A percentile compares a stretch with the other conserved stretches of the same genome.
phyloP scores from a whole-genome alignment of 352 stramenopile species.

The Blastocystis sp. region DNA sequence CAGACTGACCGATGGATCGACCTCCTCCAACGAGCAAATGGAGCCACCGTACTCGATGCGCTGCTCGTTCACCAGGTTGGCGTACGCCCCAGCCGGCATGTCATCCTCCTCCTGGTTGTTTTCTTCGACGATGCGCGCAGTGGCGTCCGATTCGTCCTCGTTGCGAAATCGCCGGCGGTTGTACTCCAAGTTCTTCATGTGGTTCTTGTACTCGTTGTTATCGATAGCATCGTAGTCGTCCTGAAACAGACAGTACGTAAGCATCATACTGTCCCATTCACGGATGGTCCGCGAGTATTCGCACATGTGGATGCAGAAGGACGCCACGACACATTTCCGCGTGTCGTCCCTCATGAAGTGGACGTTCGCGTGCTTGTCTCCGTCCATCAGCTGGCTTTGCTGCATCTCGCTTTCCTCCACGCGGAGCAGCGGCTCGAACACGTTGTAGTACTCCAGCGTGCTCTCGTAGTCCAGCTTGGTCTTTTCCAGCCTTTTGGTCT shows the following conservation, averaged over 20 bases:
- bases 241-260: slow-evolving; percentile 8
- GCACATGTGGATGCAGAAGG: slow-evolving; percentile 74
- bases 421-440: slow-evolving; percentile 97
- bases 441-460: slow-evolving; percentile 91
- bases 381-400: slow-evolving; percentile 13
- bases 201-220: neutral
- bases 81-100: neutral
- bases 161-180: neutral
- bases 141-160: neutral
- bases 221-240: slow-evolving; percentile 7
- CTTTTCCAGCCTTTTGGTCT: slow-evolving; percentile 74
- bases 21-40: neutral
- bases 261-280: neutral
- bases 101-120: slow-evolving; percentile 10
- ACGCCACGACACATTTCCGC: slow-evolving; percentile 74
- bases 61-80: neutral
- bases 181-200: neutral
- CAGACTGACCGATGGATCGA: neutral
- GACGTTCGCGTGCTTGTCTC: slow-evolving; percentile 63
- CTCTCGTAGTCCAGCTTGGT: slow-evolving; percentile 88
- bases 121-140: neutral
- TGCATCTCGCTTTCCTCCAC: slow-evolving; percentile 80
- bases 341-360: slow-evolving; percentile 45
- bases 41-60: slow-evolving; percentile 42
- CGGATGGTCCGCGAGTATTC: neutral